Percentiles rank a stretch among this genome's conserved stretches.
Conservation (phyloP, 352 stramenopile genomes). For the Albugo candida region DNA sequence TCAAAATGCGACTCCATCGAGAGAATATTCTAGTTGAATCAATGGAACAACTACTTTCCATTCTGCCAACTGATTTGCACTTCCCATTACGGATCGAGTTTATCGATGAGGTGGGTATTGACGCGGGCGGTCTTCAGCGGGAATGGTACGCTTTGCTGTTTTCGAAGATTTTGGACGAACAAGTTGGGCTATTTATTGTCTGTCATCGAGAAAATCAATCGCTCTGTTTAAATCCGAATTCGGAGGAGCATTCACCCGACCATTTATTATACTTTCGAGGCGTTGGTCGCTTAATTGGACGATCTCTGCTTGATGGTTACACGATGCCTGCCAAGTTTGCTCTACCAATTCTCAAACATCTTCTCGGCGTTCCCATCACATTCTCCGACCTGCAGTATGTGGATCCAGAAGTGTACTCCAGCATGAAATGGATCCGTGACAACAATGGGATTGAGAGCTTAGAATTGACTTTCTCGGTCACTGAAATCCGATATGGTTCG, state of each 20-base stretch:
- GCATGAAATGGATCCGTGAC: constrained; percentile 46
- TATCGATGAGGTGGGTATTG: constrained; percentile 51
- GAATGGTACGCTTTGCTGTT: constrained; percentile 75
- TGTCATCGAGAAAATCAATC: constrained; percentile 47
- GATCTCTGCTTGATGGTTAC: constrained; percentile 50
- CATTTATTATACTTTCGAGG: constrained; percentile 79
- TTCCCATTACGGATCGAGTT: constrained; percentile 78
- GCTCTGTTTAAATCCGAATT: constrained; percentile 58
- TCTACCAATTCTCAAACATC: constrained; percentile 60
- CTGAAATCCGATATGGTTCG: constrained; percentile 33
- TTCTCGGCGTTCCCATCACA: constrained; percentile 58
- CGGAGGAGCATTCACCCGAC: constrained; percentile 42
- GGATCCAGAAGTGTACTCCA: constrained; percentile 59
- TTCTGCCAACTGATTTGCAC: constrained; percentile 51
- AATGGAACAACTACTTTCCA: constrained; percentile 62
- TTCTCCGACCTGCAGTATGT: constrained; percentile 70
- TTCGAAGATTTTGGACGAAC: constrained; percentile 37
- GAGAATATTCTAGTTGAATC: constrained; percentile 58
- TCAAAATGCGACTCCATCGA: constrained; percentile 57
- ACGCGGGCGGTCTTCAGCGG: constrained; percentile 51
- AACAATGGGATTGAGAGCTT: constrained; percentile 46
- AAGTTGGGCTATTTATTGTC: constrained; percentile 53
- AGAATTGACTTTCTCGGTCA: constrained; percentile 54
- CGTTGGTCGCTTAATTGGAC: constrained; percentile 43
- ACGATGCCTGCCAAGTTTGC: constrained; percentile 49